Evolutionary conservation across 2,329 filamentous ascomycete species (phyloP).

Genomic region (Daldinia eschscholtzii): DNA sequence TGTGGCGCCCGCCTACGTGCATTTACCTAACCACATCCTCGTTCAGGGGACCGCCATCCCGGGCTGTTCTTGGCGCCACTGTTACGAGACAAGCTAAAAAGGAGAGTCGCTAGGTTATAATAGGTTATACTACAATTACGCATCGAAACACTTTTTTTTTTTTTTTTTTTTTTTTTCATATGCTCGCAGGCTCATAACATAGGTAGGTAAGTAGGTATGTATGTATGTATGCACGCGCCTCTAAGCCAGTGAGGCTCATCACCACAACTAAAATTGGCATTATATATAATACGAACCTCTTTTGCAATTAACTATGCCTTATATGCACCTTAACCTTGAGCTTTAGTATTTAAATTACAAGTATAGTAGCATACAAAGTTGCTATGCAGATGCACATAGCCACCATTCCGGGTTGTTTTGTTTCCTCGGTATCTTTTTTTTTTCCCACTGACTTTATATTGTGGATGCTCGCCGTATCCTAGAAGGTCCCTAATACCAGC

Average conservation of each 20-base stretch:
- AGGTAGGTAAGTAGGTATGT: not conserved
- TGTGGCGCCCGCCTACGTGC: slow-evolving; percentile 17
- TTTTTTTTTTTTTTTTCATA: not conserved
- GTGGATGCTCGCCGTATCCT: slow-evolving; percentile 8
- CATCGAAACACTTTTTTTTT: not conserved
- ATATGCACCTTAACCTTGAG: not conserved
- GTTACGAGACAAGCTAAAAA: slow-evolving; percentile 25
- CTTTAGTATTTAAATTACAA: not conserved
- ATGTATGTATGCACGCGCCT: not conserved
- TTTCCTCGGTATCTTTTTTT: slow-evolving; percentile 17
- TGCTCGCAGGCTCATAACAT: not conserved
- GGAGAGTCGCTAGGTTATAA: not conserved
- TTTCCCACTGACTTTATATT: slow-evolving; percentile 14
- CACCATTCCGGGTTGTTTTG: slow-evolving; percentile 26
- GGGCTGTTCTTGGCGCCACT: slow-evolving; percentile 28
- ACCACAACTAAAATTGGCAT: not conserved
- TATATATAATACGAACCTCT: not conserved
- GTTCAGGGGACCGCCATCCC: slow-evolving; percentile 13
- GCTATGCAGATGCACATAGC: slow-evolving; percentile 17
- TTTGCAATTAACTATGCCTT: not conserved
- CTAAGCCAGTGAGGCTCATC: slow-evolving; percentile 8
- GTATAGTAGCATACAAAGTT: not conserved
- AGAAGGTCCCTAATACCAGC: slow-evolving; percentile 11
- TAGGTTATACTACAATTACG: not conserved
- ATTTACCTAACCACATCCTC: not conserved